These are phyloP conservation scores for Aphanomyces euteiches DNA, from an alignment of 352 stramenopile species.

Conservation along the genomic window DNA sequence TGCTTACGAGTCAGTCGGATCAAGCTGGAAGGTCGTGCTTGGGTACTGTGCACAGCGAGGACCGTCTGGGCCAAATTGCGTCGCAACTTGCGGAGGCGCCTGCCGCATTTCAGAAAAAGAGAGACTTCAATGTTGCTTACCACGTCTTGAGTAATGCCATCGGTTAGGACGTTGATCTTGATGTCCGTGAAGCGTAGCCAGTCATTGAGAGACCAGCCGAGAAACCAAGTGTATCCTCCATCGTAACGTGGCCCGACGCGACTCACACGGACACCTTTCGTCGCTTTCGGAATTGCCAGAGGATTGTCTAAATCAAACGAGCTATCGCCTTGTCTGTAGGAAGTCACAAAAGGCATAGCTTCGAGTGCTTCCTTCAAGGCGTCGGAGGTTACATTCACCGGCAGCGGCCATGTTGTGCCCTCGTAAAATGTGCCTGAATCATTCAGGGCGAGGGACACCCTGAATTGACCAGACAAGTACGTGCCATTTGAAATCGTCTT, in stretches of 20 bases:
- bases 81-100: constrained; percentile 50
- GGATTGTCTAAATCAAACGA: constrained; percentile 16
- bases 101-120: background rate
- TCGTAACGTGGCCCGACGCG: constrained; percentile 64
- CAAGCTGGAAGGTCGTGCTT: constrained; percentile 43
- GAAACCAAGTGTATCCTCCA: constrained; percentile 63
- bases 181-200: constrained; percentile 70
- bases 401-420: constrained; percentile 59
- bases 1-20: constrained; percentile 39
- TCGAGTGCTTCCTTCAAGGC: constrained; percentile 75
- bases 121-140: constrained; percentile 14
- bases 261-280: constrained; percentile 69
- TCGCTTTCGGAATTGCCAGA: constrained; percentile 7
- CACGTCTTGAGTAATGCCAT: constrained; percentile 58
- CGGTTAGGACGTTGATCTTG: constrained; percentile 54
- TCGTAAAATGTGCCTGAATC: constrained; percentile 42
- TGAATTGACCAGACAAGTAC: constrained; percentile 63
- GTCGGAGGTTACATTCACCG: constrained; percentile 62
- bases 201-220: constrained; percentile 71
- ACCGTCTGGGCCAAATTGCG: constrained; percentile 44
- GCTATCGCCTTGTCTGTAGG: constrained; percentile 55
- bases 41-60: constrained; percentile 53
- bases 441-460: constrained; percentile 48
- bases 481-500: constrained; percentile 65
- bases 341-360: constrained; percentile 58